Base-by-base conservation (phyloP, 305 asterid genomes). In the Galium porrigens region DNA sequence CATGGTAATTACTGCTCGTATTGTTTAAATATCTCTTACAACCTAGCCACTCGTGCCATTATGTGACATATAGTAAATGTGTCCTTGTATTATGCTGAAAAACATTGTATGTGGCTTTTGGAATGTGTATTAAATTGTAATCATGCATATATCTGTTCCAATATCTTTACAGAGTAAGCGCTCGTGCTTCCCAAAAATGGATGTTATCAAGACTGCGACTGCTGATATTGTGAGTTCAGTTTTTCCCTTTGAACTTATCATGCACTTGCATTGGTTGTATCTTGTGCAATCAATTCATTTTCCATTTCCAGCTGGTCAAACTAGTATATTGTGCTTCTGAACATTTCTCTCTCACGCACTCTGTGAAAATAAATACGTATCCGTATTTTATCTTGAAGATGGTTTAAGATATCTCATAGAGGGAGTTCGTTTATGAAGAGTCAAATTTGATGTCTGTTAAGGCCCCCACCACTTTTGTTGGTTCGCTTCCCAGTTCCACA, bases 131-230 rank as follows among this genome's bases (percentile, higher is more conserved):
- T 58, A 12, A 48, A 53, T 17, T 49, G 60, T 14, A 1, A n/a
- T 64, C 67, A 62, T 59, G 30, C 64, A 63, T 5, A 56, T 37
- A 22, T 53, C 6, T 63, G 37, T 55, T 76, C 63, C 71, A 68
- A 15, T 72, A 53, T 61, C 67, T 80, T 49, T 70, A 78, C 89
- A 92, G 99, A 85, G 86, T 78, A 84, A 87, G 77, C 85, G 99
- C 41, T 30, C 95, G n/a, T 85, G 99, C 81, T 89, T 82, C 71
- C 97, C 99, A 8, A 92, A 92, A 70, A 67, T 89, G 69, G 95
- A 87, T 66, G 94, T 94, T 48, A 85, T 92, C 77, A 87, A 85
- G 78, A 83, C 86, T 77, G 97, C 97, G 34, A 85, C 99, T 15
- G 95, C 91, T 58, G 99, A 92, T 75, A 80, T 92, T 63, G 99